Evolutionary conservation across 805 yeast species (phyloP).

Genomic region (Phaffomyces antillensis): DNA sequence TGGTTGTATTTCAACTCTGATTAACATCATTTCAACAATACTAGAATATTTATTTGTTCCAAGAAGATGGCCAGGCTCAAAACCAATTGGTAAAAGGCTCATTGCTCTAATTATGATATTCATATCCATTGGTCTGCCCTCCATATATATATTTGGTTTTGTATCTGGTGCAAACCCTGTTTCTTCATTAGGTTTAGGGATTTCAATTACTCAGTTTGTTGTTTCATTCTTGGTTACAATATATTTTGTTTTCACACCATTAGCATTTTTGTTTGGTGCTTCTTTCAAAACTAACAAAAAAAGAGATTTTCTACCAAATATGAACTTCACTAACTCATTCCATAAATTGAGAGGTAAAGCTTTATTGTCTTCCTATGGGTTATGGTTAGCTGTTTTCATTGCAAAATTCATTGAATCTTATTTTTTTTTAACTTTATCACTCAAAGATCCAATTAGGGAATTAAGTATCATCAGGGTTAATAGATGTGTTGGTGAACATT

Average conservation of each 20-base stretch:
- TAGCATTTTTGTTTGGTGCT: slow-evolving; percentile 46
- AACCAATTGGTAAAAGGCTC: slow-evolving; percentile 45
- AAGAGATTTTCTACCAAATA: slow-evolving; percentile 44
- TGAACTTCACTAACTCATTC: slow-evolving; percentile 54
- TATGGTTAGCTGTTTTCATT: slow-evolving; percentile 62
- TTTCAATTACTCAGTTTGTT: slow-evolving; percentile 49
- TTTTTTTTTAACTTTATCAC: slow-evolving; percentile 64
- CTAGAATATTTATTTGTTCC: slow-evolving; percentile 63
- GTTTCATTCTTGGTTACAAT: slow-evolving; percentile 47
- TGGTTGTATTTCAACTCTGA: slow-evolving; percentile 53
- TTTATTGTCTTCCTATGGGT: slow-evolving; percentile 53
- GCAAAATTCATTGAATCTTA: slow-evolving; percentile 74
- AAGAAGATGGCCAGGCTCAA: slow-evolving; percentile 66
- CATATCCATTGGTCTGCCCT: slow-evolving; percentile 41
- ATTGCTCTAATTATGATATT: slow-evolving; percentile 36
- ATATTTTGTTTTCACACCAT: slow-evolving; percentile 56
- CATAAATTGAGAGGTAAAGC: slow-evolving; percentile 46
- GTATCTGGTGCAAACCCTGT: slow-evolving; percentile 27
- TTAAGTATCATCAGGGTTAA: slow-evolving; percentile 47
- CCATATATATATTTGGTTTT: slow-evolving; percentile 40
- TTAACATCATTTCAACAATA: slow-evolving; percentile 48
- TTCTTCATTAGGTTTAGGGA: slow-evolving; percentile 30
- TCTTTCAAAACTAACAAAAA: slow-evolving; percentile 21
- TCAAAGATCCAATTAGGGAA: slow-evolving; percentile 69
- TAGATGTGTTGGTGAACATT: slow-evolving; percentile 55